Base-by-base conservation (phyloP, 768 basidiomycete species). In the Agrocybe praecox region DNA sequence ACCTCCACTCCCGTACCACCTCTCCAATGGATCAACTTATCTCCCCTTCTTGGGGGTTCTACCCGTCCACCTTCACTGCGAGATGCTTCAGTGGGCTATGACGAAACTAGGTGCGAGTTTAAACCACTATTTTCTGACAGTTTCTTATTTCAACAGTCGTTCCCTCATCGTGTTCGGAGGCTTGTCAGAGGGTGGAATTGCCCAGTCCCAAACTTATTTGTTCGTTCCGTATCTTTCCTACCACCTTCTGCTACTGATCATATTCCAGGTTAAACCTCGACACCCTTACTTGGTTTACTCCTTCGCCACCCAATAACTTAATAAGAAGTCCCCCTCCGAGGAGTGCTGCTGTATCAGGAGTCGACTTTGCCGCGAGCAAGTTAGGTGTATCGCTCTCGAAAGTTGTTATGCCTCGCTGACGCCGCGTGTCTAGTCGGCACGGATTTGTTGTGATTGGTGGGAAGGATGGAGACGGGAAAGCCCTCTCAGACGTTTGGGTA, bases 311-410 rank as follows among this genome's bases (percentile, higher is more conserved):
- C 19, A 9, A 71, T 12, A 77, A 73, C 68, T 79, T 87, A 7
- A 58, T 67, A 21, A 65, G 65, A 0, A 69, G 69, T 7, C 91
- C 91, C 8, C 75, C 88, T 14, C 78, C 88, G 24, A 79, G 89
- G 67, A 87, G 83, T 70, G 80, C 81, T 40, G 84, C 87, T 24
- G 65, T 91, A 40, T 74, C 81, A 43, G 92, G 89, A 6, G 72
- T 76, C 19, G 92, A 93, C 74, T 82, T 81, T 60, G 91, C 90
- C 45, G 89, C 90, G 11, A 93, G 87, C 88, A 89, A 92, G 90
- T 90, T 55, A 62, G n/a, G 89, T 81, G 40, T 29, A 49, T 43
- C 51, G 32, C 23, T 23, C n/a, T 40, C 26, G 12, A 45, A 26
- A 29, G 9, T 9, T 40, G 24, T 29, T n/a, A 46, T 21, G 58